Evolutionary conservation across 345 rosid species (phyloP).

Genomic region (Pistacia vera): DNA sequence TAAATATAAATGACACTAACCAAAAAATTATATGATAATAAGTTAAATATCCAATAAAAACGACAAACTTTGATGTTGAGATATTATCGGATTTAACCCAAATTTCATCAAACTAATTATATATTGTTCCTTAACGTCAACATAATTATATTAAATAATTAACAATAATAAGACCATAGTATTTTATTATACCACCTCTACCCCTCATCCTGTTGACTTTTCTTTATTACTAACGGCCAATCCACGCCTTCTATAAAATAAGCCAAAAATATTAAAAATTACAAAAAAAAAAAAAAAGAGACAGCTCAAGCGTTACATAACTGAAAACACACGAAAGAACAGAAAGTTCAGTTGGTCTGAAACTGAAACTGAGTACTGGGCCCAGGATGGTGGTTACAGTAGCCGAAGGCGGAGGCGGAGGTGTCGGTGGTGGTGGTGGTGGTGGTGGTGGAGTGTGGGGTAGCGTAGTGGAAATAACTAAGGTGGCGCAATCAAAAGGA

Average conservation of each 20-base stretch:
- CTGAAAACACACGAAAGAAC: slow-evolving; percentile 20
- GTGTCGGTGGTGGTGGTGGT: slow-evolving; percentile 31
- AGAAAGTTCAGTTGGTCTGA: background rate
- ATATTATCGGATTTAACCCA: no score
- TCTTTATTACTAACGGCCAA: background rate
- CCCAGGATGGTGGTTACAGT: slow-evolving; percentile 36
- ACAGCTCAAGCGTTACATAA: background rate
- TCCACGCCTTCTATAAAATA: background rate
- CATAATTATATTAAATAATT: background rate
- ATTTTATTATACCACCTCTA: background rate
- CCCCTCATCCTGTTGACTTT: slow-evolving; percentile 4
- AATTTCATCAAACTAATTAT: no score
- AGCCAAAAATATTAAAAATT: background rate
- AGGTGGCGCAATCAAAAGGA: slow-evolving; percentile 60
- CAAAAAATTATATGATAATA: no score
- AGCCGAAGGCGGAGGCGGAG: slow-evolving; percentile 22
- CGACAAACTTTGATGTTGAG: no score
- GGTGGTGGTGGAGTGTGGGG: slow-evolving; percentile 50
- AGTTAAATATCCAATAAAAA: background rate
- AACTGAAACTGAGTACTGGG: background rate
- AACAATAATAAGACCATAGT: background rate
- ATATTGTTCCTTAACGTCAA: no score
- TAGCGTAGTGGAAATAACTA: slow-evolving; percentile 61
- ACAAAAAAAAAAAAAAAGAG: background rate
- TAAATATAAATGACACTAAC: no score